Conservation (phyloP, 164 flowering plant species). For the Chloranthus sessilifolius region DNA sequence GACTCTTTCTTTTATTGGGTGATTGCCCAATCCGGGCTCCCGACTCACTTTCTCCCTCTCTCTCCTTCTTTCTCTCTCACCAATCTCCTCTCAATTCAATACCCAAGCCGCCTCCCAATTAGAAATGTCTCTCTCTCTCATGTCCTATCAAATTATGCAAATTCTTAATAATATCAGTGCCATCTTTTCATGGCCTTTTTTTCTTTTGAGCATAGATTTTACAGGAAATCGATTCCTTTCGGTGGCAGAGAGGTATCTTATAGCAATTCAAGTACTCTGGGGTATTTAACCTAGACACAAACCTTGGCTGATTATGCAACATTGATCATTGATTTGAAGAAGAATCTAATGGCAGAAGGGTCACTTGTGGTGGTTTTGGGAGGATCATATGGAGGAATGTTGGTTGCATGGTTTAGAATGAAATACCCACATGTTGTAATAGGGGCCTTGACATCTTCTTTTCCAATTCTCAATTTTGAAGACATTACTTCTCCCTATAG, state of each 20-base stretch:
- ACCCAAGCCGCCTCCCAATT: too few species aligned
- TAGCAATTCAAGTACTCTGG: constrained; percentile 61
- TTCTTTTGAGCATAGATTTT: constrained; percentile 72
- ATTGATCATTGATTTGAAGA: constrained; percentile 65
- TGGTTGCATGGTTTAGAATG: constrained; percentile 91
- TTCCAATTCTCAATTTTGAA: constrained; percentile 53
- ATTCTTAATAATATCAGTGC: too few species aligned
- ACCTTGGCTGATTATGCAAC: constrained; percentile 85
- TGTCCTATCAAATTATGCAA: too few species aligned
- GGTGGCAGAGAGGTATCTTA: constrained; percentile 59
- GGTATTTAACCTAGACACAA: constrained; percentile 73
- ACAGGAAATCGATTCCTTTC: constrained; percentile 76
- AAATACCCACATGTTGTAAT: constrained; percentile 58
- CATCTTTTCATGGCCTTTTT: background rate
- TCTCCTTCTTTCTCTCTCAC: too few species aligned
- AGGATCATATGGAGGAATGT: constrained; percentile 96
- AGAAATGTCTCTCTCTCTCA: too few species aligned
- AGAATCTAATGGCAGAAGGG: constrained; percentile 55
- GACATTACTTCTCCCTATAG: constrained; percentile 39
- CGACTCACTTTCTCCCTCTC: too few species aligned
- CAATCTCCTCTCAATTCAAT: too few species aligned
- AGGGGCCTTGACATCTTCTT: constrained; percentile 64
- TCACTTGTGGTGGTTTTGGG: constrained; percentile 79
- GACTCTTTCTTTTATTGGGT: too few species aligned
- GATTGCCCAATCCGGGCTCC: too few species aligned